A percentile compares a stretch with the other conserved stretches of the same genome.
Conservation (phyloP, 768 basidiomycete species). For the Podaxis sp. region DNA sequence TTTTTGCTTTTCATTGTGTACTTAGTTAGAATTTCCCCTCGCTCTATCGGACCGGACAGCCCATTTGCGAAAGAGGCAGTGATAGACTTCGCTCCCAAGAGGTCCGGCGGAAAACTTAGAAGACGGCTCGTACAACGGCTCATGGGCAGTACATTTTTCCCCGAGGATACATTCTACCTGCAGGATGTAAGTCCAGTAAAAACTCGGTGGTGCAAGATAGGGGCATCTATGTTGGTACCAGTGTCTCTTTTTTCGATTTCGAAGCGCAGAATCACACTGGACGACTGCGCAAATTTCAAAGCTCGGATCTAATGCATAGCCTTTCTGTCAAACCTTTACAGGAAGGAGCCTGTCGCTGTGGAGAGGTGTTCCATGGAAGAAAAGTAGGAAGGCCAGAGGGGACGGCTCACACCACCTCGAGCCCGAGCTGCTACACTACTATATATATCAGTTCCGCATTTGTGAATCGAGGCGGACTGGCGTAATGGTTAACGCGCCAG, state of each 20-base stretch:
- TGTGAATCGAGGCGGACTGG: slow-evolving; percentile 18
- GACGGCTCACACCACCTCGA: background rate
- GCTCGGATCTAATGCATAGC: background rate
- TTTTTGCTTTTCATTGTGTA: no score
- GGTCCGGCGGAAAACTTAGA: no score
- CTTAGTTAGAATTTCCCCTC: no score
- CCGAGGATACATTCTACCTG: no score
- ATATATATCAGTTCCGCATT: background rate
- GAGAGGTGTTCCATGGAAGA: background rate
- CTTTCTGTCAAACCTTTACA: background rate
- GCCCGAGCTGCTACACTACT: background rate
- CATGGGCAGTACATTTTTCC: no score
- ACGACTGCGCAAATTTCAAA: background rate
- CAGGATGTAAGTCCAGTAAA: no score
- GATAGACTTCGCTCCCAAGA: no score
- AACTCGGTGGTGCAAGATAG: no score
- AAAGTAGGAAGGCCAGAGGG: background rate
- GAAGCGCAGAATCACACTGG: background rate
- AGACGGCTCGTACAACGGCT: no score
- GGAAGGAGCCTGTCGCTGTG: background rate
- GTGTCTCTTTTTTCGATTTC: background rate
- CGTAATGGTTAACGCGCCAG: slow-evolving; percentile 26
- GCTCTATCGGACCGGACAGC: no score
- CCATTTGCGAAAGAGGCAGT: no score
- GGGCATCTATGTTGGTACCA: no score